Percentiles rank a stretch among this genome's conserved stretches.
Evolutionary conservation across 345 rosid genomes (phyloP).

Genomic region (Salix exigua): DNA sequence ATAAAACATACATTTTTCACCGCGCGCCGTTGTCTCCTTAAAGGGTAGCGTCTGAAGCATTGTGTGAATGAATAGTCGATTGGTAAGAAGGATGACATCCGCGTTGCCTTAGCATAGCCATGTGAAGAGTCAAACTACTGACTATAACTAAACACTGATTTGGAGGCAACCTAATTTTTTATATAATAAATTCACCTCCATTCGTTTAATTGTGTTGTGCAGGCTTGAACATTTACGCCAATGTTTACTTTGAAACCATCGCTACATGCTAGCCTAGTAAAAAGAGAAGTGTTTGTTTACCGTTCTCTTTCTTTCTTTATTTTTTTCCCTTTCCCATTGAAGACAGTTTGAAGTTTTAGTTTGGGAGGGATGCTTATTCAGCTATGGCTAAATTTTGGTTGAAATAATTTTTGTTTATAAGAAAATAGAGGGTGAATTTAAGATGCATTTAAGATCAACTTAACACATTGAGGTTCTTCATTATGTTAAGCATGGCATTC

Average conservation of each 20-base stretch:
- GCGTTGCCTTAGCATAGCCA: fast-evolving
- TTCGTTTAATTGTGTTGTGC: not conserved
- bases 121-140: too few relatives aligned
- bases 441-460: not conserved
- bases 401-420: too few relatives aligned
- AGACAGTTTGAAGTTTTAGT: not conserved
- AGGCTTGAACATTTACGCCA: not conserved
- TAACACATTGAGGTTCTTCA: too few relatives aligned
- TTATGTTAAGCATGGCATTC: not conserved
- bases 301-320: not conserved
- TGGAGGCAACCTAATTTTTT: not conserved
- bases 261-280: not conserved
- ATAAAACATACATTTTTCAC: too few relatives aligned
- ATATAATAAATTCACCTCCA: not conserved
- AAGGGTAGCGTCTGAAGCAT: not conserved
- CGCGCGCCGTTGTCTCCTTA: too few relatives aligned
- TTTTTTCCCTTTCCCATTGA: not conserved
- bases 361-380: not conserved
- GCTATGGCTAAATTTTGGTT: too few relatives aligned
- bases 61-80: not conserved
- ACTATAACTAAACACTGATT: too few relatives aligned
- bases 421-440: too few relatives aligned
- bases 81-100: too few relatives aligned
- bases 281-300: too few relatives aligned
- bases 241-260: too few relatives aligned